Base-by-base conservation (phyloP, 257 asterid species). In the Nemophila menziesii region DNA sequence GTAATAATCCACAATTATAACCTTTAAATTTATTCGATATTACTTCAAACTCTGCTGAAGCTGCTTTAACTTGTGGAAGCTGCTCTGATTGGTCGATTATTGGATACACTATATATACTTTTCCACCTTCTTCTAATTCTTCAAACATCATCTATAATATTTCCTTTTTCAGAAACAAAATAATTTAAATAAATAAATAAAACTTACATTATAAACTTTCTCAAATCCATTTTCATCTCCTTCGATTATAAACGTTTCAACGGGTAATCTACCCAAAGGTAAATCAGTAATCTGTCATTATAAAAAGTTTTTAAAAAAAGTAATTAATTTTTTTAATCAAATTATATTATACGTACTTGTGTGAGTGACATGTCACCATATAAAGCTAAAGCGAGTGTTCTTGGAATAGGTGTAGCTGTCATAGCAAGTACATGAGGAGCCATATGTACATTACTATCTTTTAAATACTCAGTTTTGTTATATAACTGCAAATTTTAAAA, bases 331-430 rank as follows among this genome's bases (percentile, higher is more conserved):
- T 24, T n/a, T n/a, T n/a, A n/a, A n/a, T n/a, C n/a, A n/a, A n/a
- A n/a, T n/a, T n/a, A n/a, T n/a, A n/a, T n/a, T 19, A 41, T 36
- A 65, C 78, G 55, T 68, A 83, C 97, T 63, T 87, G 98, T 57
- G 98, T 89, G 47, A 89, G 72, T 46, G 95, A 89, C 85, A 89
- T 80, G 75, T 89, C 97, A 18, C 93, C 97, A 57, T 89, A 77
- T 67, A 89, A 74, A 33, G 95, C 93, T 63, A 89, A 75, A 40
- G 98, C 98, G 56, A 89, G 80, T 12, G 95, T 75, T 65, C 98
- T 84, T 24, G 98, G 98, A 47, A 89, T 89, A 43, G 98, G 98
- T 37, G 98, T 89, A 58, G 98, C 98, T 21, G 98, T 83, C 92
- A 89, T 71, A 49, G 98, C 92, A 43, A 89, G 79, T 58, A 89